Evolutionary conservation across 768 basidiomycete species (phyloP).

Genomic region (Agrocybe chaxingu): DNA sequence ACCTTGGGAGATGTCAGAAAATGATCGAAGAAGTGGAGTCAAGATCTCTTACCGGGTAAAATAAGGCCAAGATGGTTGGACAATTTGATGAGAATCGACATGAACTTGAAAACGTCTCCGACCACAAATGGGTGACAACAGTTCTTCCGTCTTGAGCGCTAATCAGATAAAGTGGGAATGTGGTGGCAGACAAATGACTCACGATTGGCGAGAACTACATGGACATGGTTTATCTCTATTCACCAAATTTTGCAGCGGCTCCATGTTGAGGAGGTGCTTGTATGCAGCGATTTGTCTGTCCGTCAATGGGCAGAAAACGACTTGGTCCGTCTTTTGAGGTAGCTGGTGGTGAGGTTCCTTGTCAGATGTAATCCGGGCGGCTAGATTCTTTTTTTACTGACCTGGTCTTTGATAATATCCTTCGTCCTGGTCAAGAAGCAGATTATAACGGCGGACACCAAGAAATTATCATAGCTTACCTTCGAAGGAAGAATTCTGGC

Average conservation of each 20-base stretch:
- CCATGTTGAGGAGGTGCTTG: slow-evolving; percentile 61
- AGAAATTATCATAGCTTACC: slow-evolving; percentile 35
- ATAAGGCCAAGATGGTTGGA: slow-evolving; percentile 89
- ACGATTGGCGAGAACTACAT: slow-evolving; percentile 66
- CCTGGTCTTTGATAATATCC: slow-evolving; percentile 69
- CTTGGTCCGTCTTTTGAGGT: slow-evolving; percentile 84
- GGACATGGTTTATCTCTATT: slow-evolving; percentile 68
- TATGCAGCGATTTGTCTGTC: slow-evolving; percentile 69
- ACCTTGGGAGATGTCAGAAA: slow-evolving; percentile 35
- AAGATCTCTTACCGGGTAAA: slow-evolving; percentile 57
- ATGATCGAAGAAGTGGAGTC: background rate
- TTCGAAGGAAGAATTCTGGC: slow-evolving; percentile 79
- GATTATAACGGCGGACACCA: background rate
- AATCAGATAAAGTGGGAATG: background rate
- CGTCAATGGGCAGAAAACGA: slow-evolving; percentile 92
- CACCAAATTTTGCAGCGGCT: slow-evolving; percentile 68
- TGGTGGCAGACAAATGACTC: slow-evolving; percentile 14
- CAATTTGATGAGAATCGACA: slow-evolving; percentile 80
- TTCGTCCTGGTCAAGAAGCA: slow-evolving; percentile 54
- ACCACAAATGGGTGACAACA: slow-evolving; percentile 48
- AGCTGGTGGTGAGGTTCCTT: slow-evolving; percentile 43
- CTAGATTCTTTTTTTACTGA: slow-evolving; percentile 15
- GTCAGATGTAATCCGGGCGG: background rate
- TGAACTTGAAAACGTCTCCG: slow-evolving; percentile 71
- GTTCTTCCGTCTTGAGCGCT: slow-evolving; percentile 31